A percentile compares a stretch with the other conserved stretches of the same genome.
phyloP scores from a whole-genome alignment of 371 early-diverging fungal genomes.

The Actinomucor elegans region DNA sequence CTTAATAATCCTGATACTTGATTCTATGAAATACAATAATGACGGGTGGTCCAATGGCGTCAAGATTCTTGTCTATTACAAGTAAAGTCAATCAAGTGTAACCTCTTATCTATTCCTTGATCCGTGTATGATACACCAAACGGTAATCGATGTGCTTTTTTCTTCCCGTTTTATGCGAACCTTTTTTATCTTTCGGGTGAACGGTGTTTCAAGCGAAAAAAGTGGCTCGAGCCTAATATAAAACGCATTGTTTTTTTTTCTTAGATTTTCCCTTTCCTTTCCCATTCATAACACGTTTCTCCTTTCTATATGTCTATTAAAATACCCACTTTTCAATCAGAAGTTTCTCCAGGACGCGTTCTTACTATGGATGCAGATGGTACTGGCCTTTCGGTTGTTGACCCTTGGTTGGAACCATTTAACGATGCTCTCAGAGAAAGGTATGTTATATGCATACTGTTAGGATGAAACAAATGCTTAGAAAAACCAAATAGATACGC shows the following conservation, averaged over 20 bases:
- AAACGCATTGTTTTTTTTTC: not conserved
- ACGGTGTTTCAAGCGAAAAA: no score
- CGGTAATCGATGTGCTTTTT: no score
- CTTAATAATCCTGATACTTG: no score
- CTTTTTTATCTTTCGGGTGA: no score
- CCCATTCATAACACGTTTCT: not conserved
- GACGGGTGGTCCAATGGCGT: no score
- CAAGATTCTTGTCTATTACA: no score
- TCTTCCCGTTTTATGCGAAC: no score
- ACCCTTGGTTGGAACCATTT: conserved; percentile 75
- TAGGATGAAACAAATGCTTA: not conserved
- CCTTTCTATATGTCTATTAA: not conserved
- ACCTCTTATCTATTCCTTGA: no score
- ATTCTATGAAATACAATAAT: no score
- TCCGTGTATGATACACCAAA: no score
- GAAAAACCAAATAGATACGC: conserved; percentile 38
- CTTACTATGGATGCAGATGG: conserved; percentile 54
- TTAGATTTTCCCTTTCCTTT: not conserved
- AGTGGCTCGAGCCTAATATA: conserved; percentile 10
- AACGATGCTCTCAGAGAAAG: conserved; percentile 58
- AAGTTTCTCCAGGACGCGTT: conserved; percentile 42
- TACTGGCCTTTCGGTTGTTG: conserved; percentile 61
- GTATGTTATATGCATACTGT: conserved; percentile 24
- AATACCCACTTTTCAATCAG: conserved; percentile 27
- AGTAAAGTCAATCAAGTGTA: no score